These are phyloP conservation scores for Aspergillus taichungensis DNA, from an alignment of 495 filamentous ascomycete genomes.

Conservation along the genomic window DNA sequence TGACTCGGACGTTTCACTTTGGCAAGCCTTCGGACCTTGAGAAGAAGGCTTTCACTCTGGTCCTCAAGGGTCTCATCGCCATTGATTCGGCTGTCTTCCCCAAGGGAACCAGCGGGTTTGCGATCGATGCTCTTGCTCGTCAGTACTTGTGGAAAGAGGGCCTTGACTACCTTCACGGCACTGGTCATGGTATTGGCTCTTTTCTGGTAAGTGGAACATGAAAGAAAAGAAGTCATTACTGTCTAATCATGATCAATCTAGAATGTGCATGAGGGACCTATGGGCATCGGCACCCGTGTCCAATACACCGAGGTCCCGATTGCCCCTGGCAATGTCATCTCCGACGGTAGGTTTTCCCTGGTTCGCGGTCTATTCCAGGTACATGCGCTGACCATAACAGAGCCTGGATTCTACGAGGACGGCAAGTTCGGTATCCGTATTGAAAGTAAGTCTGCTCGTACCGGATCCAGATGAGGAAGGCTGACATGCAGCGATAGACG, in stretches of 20 bases:
- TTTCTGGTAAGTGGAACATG: slow-evolving; percentile 47
- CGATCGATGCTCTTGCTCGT: slow-evolving; percentile 79
- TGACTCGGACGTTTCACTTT: slow-evolving; percentile 90
- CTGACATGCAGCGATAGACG: slow-evolving; percentile 34
- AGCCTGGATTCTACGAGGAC: slow-evolving; percentile 98
- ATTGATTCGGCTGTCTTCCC: slow-evolving; percentile 85
- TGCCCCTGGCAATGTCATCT: slow-evolving; percentile 85
- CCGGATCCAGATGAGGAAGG: not conserved
- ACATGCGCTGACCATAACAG: slow-evolving; percentile 30
- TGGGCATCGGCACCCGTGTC: slow-evolving; percentile 86
- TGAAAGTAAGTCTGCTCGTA: slow-evolving; percentile 56
- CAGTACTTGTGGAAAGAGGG: slow-evolving; percentile 91
- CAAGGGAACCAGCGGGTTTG: slow-evolving; percentile 89
- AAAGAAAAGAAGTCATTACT: not conserved
- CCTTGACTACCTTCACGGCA: slow-evolving; percentile 92
- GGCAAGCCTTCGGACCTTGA: slow-evolving; percentile 77
- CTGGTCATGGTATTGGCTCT: slow-evolving; percentile 92
- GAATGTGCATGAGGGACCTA: slow-evolving; percentile 97
- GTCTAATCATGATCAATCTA: slow-evolving; percentile 24
- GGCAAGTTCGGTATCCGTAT: slow-evolving; percentile 96
- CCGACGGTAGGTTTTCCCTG: slow-evolving; percentile 47
- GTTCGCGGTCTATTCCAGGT: not conserved
- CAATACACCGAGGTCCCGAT: slow-evolving; percentile 90
- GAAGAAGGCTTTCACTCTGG: slow-evolving; percentile 86
- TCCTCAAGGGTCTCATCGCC: slow-evolving; percentile 92